phyloP scores from a whole-genome alignment of 1,139 yeast species.

The Yamadazyma blattariae region DNA sequence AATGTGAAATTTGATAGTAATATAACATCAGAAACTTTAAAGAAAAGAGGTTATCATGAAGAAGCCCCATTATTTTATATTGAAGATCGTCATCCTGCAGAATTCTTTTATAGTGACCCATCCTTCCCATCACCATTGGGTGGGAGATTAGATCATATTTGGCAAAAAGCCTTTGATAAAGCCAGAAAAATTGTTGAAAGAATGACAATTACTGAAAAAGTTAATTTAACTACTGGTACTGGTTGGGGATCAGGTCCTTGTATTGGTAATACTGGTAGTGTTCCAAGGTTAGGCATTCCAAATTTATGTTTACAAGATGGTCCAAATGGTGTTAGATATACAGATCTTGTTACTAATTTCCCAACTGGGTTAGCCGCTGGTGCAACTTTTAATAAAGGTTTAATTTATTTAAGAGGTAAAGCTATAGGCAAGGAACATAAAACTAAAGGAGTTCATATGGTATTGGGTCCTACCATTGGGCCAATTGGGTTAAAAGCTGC shows the following conservation, averaged over 20 bases:
- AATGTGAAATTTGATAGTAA: conserved; percentile 5
- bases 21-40: conserved; percentile 5
- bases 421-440: conserved; percentile 58
- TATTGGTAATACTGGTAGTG: conserved; percentile 61
- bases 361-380: conserved; percentile 63
- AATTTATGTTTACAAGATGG: conserved; percentile 65
- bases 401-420: conserved; percentile 51
- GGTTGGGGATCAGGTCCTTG: conserved; percentile 67
- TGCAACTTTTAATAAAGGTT: conserved; percentile 53
- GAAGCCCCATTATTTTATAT: conserved; percentile 28
- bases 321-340: conserved; percentile 58
- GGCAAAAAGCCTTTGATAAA: conserved; percentile 57
- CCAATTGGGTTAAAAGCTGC: conserved; percentile 64
- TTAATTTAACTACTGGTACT: conserved; percentile 63
- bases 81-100: conserved; percentile 27
- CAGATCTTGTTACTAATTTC: conserved; percentile 56
- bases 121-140: conserved; percentile 35
- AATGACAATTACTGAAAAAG: conserved; percentile 58
- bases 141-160: conserved; percentile 42
- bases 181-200: conserved; percentile 52
- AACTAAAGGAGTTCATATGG: conserved; percentile 57
- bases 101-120: conserved; percentile 25
- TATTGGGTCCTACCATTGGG: conserved; percentile 61
- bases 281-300: conserved; percentile 55
- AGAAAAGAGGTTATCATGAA: conserved; percentile 34